Conservation (phyloP, 805 yeast genomes). For the Metschnikowia borealis region DNA sequence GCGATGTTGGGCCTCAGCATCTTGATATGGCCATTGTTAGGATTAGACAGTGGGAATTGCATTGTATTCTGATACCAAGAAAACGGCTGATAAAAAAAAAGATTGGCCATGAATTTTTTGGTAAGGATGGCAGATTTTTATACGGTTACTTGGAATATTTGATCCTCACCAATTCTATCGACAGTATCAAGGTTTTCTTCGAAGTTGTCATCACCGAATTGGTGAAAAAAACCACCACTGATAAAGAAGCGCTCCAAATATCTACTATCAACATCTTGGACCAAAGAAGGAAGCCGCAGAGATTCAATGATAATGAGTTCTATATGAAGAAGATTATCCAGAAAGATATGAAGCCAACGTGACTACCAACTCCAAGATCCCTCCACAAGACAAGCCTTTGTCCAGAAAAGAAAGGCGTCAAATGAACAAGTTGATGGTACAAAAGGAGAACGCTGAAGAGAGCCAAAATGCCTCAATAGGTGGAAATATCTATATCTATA, state of each 20-base stretch:
- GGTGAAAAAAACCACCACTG: constrained; percentile 33
- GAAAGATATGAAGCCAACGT: constrained; percentile 47
- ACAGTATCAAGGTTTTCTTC: constrained; percentile 73
- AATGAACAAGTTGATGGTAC: constrained; percentile 46
- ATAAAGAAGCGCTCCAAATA: constrained; percentile 15
- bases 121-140: constrained; percentile 57
- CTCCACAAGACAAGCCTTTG: constrained; percentile 25
- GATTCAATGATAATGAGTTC: constrained; percentile 22
- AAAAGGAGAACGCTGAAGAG: constrained; percentile 29
- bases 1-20: no score
- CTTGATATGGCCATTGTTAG: no score
- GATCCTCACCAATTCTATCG: constrained; percentile 62
- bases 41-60: no score
- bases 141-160: constrained; percentile 69
- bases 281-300: constrained; percentile 10
- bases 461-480: no score
- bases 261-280: constrained; percentile 15
- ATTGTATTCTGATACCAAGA: constrained; percentile 58
- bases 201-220: constrained; percentile 66
- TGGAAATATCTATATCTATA: no score
- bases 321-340: constrained; percentile 30
- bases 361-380: constrained; percentile 14
- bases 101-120: constrained; percentile 61
- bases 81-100: constrained; percentile 67
- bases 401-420: constrained; percentile 64